Conservation (phyloP, 2,329 filamentous ascomycete genomes). For the Aspergillus spinulosporus region DNA sequence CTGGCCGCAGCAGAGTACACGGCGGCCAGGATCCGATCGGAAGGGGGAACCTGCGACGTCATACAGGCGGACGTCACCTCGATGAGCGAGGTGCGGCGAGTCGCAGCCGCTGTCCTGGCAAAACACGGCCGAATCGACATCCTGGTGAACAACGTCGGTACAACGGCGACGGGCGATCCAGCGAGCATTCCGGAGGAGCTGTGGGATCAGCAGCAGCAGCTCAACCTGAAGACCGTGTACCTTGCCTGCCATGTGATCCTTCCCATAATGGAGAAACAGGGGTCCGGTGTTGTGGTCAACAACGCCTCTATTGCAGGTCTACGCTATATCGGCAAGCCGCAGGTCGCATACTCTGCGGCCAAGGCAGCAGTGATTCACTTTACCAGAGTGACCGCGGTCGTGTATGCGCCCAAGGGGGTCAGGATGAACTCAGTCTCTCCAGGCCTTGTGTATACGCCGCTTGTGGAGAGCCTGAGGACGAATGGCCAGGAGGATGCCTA, state of each 20-base stretch:
- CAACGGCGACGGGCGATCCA: conserved; percentile 55
- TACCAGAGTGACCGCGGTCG: conserved; percentile 51
- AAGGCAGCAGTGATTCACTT: conserved; percentile 57
- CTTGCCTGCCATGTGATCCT: conserved; percentile 48
- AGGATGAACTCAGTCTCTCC: conserved; percentile 58
- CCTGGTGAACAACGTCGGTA: conserved; percentile 62
- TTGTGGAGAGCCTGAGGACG: conserved; percentile 48
- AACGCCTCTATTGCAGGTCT: conserved; percentile 48
- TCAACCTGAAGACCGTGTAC: conserved; percentile 60
- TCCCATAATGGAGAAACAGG: conserved; percentile 28
- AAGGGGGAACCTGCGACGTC: conserved; percentile 40
- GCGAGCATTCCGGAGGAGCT: conserved; percentile 50
- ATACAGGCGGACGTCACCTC: conserved; percentile 56
- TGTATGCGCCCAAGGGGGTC: conserved; percentile 41
- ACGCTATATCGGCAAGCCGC: conserved; percentile 24
- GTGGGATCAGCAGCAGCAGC: conserved; percentile 56
- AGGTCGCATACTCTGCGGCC: conserved; percentile 56
- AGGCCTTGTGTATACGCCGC: conserved; percentile 58
- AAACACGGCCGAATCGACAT: conserved; percentile 61
- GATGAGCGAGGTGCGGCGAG: conserved; percentile 50
- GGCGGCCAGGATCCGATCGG: conserved; percentile 18
- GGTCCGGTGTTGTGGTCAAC: conserved; percentile 47
- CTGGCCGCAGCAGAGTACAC: conserved; percentile 22
- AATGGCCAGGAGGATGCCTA: conserved; percentile 49
- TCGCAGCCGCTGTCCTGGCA: conserved; percentile 54